Conservation (phyloP, 169 alveolate species). For the Blepharisma undulans region DNA sequence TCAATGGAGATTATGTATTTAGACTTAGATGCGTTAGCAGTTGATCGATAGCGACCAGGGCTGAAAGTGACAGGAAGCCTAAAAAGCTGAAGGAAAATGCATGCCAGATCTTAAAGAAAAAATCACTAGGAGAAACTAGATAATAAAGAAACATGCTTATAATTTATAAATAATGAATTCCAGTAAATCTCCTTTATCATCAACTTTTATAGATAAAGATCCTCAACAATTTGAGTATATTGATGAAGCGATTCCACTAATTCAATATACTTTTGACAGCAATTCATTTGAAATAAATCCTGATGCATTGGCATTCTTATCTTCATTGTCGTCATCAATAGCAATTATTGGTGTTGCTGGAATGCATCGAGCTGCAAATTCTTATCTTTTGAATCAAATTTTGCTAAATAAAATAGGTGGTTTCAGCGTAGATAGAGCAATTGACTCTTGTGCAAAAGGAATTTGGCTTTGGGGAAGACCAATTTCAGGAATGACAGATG, state of each 20-base stretch:
- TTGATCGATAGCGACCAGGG: too few species aligned
- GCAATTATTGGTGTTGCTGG: conserved; percentile 87
- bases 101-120: too few species aligned
- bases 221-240: conserved; percentile 41
- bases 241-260: conserved; percentile 72
- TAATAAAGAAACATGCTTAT: too few species aligned
- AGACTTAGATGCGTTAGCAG: too few species aligned
- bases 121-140: too few species aligned
- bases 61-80: too few species aligned
- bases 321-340: conserved; percentile 64
- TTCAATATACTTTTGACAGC: conserved; percentile 41
- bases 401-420: conserved; percentile 76
- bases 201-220: not conserved
- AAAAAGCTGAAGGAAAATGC: too few species aligned
- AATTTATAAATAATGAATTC: too few species aligned
- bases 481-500: conserved; percentile 71
- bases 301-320: conserved; percentile 70
- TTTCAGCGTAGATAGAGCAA: conserved; percentile 85
- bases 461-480: conserved; percentile 89
- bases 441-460: conserved; percentile 86
- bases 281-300: conserved; percentile 65
- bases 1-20: too few species aligned
- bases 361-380: conserved; percentile 88
- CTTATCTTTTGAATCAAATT: conserved; percentile 79
- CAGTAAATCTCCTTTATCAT: not conserved